Conservation (phyloP, 140 eudicot species). For the Cichorium intybus region DNA sequence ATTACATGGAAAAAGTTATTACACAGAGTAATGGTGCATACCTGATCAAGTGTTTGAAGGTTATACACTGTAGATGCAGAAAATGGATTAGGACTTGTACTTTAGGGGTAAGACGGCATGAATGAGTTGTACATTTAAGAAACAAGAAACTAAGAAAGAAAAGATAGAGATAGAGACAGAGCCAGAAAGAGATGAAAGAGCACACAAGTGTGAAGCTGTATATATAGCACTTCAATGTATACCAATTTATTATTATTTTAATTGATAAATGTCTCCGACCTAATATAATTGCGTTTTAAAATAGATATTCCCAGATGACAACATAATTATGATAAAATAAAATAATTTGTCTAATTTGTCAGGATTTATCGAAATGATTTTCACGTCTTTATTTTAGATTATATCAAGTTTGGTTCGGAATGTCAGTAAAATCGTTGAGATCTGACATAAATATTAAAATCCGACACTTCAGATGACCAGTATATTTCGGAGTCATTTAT, state of each 20-base stretch:
- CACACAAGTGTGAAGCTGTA: constrained; percentile 16
- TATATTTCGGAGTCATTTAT: no score
- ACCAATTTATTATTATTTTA: background rate
- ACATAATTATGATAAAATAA: no score
- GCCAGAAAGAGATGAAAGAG: constrained; percentile 19
- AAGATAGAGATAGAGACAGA: background rate
- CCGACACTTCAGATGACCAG: no score
- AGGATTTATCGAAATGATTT: no score
- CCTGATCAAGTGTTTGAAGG: background rate
- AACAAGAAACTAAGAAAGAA: background rate
- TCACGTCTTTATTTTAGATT: no score
- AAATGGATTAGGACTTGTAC: background rate
- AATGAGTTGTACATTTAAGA: constrained; percentile 23
- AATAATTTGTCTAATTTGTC: no score
- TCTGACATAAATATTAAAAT: no score
- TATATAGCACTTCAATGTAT: constrained; percentile 22
- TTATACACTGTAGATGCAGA: background rate
- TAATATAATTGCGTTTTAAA: background rate
- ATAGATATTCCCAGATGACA: no score
- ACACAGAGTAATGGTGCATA: no score
- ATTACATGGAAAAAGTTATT: no score
- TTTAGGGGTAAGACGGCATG: constrained; percentile 1
- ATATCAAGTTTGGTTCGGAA: no score
- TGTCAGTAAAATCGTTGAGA: no score
- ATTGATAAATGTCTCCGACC: background rate